A percentile compares a stretch with the other conserved stretches of the same genome.
phyloP scores from a whole-genome alignment of 208 protist genomes.

The Acanthamoeba royreba region DNA sequence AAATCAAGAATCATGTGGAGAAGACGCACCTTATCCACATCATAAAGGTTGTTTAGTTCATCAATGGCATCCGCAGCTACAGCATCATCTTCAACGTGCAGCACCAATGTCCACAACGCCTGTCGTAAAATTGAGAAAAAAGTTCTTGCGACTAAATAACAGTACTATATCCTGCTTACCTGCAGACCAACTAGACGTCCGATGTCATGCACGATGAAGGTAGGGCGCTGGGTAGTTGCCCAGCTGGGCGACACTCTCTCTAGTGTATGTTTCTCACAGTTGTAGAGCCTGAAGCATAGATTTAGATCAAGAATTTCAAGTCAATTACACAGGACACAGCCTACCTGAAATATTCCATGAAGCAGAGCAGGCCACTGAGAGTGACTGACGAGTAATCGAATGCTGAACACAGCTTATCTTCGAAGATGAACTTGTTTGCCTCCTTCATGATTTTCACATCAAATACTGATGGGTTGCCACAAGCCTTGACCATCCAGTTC shows the following conservation, averaged over 20 bases:
- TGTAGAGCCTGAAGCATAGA: neutral
- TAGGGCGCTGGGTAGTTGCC: neutral
- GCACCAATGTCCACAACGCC: neutral
- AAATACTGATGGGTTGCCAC: neutral
- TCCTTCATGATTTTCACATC: neutral
- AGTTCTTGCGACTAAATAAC: too few species aligned
- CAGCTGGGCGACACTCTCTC: neutral
- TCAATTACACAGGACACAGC: too few species aligned
- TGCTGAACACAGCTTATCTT: neutral
- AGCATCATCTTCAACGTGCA: neutral
- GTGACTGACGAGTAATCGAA: neutral
- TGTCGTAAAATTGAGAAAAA: too few species aligned
- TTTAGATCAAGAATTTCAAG: neutral
- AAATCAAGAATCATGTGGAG: too few species aligned
- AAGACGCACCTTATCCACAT: neutral
- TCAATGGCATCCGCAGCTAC: neutral
- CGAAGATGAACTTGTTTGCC: neutral
- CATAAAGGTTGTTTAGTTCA: neutral
- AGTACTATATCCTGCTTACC: too few species aligned
- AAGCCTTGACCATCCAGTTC: neutral
- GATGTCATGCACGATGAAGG: neutral
- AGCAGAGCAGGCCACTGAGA: neutral
- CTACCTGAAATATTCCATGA: slow-evolving; percentile 5
- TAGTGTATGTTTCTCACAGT: neutral
- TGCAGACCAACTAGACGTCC: neutral